phyloP scores from a whole-genome alignment of 768 basidiomycete species.

The Tremella fuciformis region DNA sequence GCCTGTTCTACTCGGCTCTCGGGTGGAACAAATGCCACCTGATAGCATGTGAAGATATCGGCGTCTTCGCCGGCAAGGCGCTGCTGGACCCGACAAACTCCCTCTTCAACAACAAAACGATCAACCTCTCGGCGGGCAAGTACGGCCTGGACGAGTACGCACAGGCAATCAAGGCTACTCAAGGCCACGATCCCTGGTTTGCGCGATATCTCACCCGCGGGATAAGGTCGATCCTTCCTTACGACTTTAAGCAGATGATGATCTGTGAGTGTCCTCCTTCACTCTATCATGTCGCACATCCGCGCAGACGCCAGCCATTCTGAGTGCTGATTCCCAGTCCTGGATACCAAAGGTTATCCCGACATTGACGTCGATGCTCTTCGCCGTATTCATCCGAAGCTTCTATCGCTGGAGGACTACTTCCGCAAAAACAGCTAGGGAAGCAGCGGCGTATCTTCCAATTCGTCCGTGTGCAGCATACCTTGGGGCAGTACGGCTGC shows the following conservation, averaged over 20 bases:
- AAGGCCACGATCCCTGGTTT: conserved; percentile 28
- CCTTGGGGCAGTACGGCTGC: no score
- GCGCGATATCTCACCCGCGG: conserved; percentile 15
- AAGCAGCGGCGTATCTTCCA: no score
- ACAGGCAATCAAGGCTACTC: conserved; percentile 14
- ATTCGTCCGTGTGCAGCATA: no score
- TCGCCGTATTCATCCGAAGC: conserved; percentile 22
- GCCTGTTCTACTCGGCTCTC: conserved; percentile 28
- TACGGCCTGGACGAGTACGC: conserved; percentile 22
- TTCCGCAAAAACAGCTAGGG: conserved; percentile 10
- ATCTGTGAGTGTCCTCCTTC: conserved; percentile 21
- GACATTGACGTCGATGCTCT: conserved; percentile 15
- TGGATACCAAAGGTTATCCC: conserved; percentile 30
- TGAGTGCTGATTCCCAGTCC: conserved; percentile 17
- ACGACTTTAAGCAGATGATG: conserved; percentile 25
- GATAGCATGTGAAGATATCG: conserved; percentile 39
- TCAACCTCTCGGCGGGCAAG: conserved; percentile 26
- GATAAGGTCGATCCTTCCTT: conserved; percentile 13
- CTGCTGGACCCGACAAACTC: conserved; percentile 25
- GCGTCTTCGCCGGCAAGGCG: conserved; percentile 37
- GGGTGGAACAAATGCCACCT: conserved; percentile 20
- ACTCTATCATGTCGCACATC: no score
- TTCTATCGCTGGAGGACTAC: conserved; percentile 32
- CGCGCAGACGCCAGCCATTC: no score
- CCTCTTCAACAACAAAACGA: conserved; percentile 19